Evolutionary conservation across 2,329 filamentous ascomycete genomes (phyloP).

Genomic region (Colletotrichum filicis): DNA sequence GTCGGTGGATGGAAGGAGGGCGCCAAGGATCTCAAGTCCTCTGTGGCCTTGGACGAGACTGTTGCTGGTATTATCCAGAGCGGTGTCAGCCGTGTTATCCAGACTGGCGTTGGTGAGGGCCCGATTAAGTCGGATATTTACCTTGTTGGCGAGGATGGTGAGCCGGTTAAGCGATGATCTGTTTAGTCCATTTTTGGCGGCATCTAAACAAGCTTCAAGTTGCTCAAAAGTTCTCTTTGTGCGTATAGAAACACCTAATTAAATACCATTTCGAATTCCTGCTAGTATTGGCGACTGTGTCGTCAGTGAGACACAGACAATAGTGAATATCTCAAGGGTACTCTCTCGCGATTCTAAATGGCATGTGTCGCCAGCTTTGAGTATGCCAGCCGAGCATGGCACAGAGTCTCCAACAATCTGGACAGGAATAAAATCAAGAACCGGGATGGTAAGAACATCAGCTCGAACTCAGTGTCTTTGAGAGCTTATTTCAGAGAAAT

Average conservation of each 20-base stretch:
- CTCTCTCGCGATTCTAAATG: too few species aligned
- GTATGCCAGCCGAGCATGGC: background rate
- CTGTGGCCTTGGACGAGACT: slow-evolving; percentile 71
- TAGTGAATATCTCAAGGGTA: too few species aligned
- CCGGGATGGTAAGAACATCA: too few species aligned
- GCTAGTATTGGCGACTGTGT: background rate
- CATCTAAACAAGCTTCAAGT: background rate
- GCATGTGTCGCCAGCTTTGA: background rate
- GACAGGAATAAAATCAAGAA: background rate
- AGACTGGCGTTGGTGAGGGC: slow-evolving; percentile 91
- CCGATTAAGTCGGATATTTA: slow-evolving; percentile 83
- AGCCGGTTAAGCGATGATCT: slow-evolving; percentile 49
- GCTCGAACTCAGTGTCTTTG: too few species aligned
- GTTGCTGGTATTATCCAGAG: slow-evolving; percentile 75
- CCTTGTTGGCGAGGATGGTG: slow-evolving; percentile 76
- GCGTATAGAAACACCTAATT: background rate
- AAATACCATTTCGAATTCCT: background rate
- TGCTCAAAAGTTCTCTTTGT: background rate
- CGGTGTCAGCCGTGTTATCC: slow-evolving; percentile 88
- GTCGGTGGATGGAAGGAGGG: slow-evolving; percentile 79
- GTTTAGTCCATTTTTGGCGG: too few species aligned
- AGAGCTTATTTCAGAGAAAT: background rate
- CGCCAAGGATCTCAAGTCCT: slow-evolving; percentile 62
- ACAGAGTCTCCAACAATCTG: background rate
- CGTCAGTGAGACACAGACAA: background rate